Evolutionary conservation across 768 basidiomycete genomes (phyloP).

Genomic region (Clitopilus hobsonii): DNA sequence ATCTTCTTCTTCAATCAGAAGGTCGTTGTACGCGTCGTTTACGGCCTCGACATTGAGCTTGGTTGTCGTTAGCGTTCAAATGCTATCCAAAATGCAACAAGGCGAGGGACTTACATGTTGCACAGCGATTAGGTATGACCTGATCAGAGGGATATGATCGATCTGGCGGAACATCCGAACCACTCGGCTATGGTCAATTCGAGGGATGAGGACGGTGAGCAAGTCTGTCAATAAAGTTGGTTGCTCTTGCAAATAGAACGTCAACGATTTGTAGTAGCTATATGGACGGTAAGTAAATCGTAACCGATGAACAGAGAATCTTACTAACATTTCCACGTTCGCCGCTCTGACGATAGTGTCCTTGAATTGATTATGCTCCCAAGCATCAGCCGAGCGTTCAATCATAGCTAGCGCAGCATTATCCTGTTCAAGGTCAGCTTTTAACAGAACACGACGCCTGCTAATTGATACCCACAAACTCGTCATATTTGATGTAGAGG

Average conservation of each 20-base stretch:
- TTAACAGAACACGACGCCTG: background rate
- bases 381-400: conserved; percentile 95
- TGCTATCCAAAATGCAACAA: background rate
- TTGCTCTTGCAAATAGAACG: conserved; percentile 93
- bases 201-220: conserved; percentile 85
- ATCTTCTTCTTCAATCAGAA: conserved; percentile 99
- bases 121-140: conserved; percentile 94
- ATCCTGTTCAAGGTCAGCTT: conserved; percentile 45
- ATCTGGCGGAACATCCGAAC: conserved; percentile 94
- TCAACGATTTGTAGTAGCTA: conserved; percentile 92
- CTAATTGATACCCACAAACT: conserved; percentile 57
- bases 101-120: conserved; percentile 67
- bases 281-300: conserved; percentile 8
- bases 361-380: conserved; percentile 99
- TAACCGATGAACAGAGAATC: background rate
- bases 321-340: conserved; percentile 88
- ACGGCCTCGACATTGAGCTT: conserved; percentile 95
- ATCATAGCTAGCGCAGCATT: conserved; percentile 99
- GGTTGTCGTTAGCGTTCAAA: conserved; percentile 1
- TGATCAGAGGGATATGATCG: conserved; percentile 93
- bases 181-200: conserved; percentile 93
- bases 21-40: conserved; percentile 96
- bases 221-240: conserved; percentile 92
- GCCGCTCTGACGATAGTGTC: conserved; percentile 95
- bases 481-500: conserved; percentile 97